These are phyloP conservation scores for Lentinula boryana DNA, from an alignment of 768 basidiomycete genomes.

Conservation along the genomic window DNA sequence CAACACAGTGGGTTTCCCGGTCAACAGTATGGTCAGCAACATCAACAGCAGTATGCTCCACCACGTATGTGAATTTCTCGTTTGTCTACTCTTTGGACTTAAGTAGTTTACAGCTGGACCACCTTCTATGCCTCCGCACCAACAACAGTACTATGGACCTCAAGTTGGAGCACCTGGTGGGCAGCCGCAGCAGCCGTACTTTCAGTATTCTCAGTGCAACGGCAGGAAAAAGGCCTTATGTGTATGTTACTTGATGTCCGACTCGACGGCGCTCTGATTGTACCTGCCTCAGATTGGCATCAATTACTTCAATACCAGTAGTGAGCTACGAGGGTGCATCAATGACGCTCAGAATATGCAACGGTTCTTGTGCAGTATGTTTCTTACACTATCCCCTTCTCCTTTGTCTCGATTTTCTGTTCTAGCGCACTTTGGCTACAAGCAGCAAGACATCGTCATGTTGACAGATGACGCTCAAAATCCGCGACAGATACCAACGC, in stretches of 20 bases:
- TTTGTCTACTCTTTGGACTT: conserved; percentile 4
- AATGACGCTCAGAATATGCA: conserved; percentile 85
- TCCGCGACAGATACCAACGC: conserved; percentile 65
- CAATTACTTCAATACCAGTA: conserved; percentile 68
- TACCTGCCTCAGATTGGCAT: conserved; percentile 66
- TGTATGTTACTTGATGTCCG: conserved; percentile 35
- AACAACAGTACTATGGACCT: conserved; percentile 59
- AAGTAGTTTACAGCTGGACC: conserved; percentile 21
- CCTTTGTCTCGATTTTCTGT: background rate
- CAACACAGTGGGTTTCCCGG: conserved; percentile 26
- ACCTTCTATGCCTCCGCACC: conserved; percentile 48
- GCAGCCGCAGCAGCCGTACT: conserved; percentile 52
- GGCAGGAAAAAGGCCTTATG: conserved; percentile 86
- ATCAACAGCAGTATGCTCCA: conserved; percentile 20
- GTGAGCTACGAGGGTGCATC: conserved; percentile 79
- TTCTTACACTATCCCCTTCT: background rate
- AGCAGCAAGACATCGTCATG: conserved; percentile 74
- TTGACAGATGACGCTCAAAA: conserved; percentile 73
- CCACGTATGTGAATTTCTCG: conserved; percentile 14
- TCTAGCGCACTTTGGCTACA: conserved; percentile 61
- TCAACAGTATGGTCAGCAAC: conserved; percentile 16
- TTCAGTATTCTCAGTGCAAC: conserved; percentile 86
- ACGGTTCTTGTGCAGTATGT: conserved; percentile 66
- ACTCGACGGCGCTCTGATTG: background rate
- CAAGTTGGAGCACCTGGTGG: conserved; percentile 42